Evolutionary conservation across 2,329 filamentous ascomycete genomes (phyloP), one percentile per base, ranked within the genome.

Genomic region (Xylaria sp.): DNA sequence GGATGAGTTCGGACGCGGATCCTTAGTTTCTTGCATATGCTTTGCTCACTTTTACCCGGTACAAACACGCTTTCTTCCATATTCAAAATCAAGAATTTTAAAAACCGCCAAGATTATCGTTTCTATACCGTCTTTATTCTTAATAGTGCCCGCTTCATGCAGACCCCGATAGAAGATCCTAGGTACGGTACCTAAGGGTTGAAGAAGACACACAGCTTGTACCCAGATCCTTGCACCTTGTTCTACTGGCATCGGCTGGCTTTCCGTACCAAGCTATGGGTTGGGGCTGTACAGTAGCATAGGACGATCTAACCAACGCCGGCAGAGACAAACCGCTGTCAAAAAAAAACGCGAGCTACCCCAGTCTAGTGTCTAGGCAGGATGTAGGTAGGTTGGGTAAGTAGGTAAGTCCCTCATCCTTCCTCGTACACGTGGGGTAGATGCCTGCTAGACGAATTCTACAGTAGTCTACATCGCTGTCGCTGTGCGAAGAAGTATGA

Each of bases 361-460:
- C 2, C 24, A 2, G 24, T 27, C 24, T 27, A 27, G 24, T 19
- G 17, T 12, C 24, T 24, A 36, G 39, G 14, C 4, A 14, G 39
- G 17, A 42, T 42, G 39, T 42, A 42, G 39, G 39, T 42, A 42
- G 39, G 39, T 42, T 14, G 39, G 39, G 39, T 39, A 27, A 27
- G 24, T 39, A 27, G 4, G 24, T 27, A 47, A 58, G 55, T 45
- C 34, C 47, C 55, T 63, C 30, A 53, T 60, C 30, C 30, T 48
- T 36, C 21, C 30, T 17, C 12, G 21, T n/a, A 56, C 47, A 55
- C 39, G 64, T 61, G 55, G 24, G 24, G 24, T 27, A 27, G 64
- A 32, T 61, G 61, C 45, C 50, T 32, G 24, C 30, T 51, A 14
- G 57, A 24, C 39, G 39, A 42, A 5, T 11, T 5, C 39, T 42